Percentiles rank a stretch among this genome's conserved stretches.
Evolutionary conservation across 2,329 filamentous ascomycete genomes (phyloP).

Genomic region (Fusarium foetens): DNA sequence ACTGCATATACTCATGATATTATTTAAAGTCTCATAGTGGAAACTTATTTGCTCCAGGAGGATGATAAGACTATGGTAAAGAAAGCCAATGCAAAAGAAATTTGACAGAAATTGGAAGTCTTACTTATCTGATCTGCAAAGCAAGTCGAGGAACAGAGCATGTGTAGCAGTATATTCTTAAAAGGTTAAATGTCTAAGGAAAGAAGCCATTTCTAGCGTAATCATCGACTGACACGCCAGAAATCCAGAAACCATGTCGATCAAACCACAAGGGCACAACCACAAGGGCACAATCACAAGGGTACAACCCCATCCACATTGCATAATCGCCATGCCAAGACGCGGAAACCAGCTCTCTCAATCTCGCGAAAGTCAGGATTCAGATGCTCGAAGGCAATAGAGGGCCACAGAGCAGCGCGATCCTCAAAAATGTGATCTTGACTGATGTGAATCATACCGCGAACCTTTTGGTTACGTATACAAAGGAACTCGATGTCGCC

Average conservation of each 20-base stretch:
- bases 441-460: background rate
- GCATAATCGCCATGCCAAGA: background rate
- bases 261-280: background rate
- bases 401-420: background rate
- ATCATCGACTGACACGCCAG: rapidly evolving
- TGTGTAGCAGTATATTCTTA: too few species aligned
- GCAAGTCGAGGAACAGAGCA: too few species aligned
- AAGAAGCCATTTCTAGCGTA: rapidly evolving
- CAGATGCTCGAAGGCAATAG: rapidly evolving
- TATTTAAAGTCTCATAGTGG: too few species aligned
- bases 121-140: too few species aligned
- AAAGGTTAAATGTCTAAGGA: too few species aligned
- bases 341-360: rapidly evolving
- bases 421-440: rapidly evolving
- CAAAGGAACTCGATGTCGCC: rapidly evolving
- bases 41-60: too few species aligned
- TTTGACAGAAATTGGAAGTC: too few species aligned
- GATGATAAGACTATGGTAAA: too few species aligned
- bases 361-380: rapidly evolving
- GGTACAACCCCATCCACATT: background rate
- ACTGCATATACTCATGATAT: too few species aligned
- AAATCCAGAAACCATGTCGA: background rate
- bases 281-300: background rate
- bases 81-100: rapidly evolving
- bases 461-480: background rate